Evolutionary conservation across 164 flowering plant genomes (phyloP).

Genomic region (Umbilicus rupestris): DNA sequence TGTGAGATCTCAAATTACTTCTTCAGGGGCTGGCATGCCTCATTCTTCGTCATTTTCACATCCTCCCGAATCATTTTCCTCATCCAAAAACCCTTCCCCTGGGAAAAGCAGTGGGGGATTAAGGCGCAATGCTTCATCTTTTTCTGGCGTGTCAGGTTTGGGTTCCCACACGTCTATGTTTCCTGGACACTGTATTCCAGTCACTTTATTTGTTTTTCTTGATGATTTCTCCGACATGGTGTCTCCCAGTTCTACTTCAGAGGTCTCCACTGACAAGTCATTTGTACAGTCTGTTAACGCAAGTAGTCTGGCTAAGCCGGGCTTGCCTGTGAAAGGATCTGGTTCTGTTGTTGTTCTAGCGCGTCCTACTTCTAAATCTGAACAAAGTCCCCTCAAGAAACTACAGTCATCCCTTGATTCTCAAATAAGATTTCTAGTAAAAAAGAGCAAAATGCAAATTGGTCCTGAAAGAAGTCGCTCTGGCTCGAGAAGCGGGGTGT

Average conservation of each 20-base stretch:
- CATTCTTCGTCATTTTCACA: slow-evolving; percentile 39
- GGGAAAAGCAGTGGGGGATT: slow-evolving; percentile 38
- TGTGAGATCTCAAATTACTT: slow-evolving; percentile 36
- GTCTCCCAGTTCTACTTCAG: slow-evolving; percentile 25
- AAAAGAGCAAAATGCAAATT: slow-evolving; percentile 61
- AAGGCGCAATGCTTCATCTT: slow-evolving; percentile 46
- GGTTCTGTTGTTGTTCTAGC: slow-evolving; percentile 69
- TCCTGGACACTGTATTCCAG: slow-evolving; percentile 89
- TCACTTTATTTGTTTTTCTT: slow-evolving; percentile 64
- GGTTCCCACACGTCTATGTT: slow-evolving; percentile 65
- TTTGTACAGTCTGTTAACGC: slow-evolving; percentile 30
- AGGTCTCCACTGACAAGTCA: slow-evolving; percentile 37
- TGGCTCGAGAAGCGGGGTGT: slow-evolving; percentile 50
- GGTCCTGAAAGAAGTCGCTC: slow-evolving; percentile 50
- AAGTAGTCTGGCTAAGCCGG: slow-evolving; percentile 35
- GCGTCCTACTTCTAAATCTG: slow-evolving; percentile 63
- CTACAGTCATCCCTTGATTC: slow-evolving; percentile 80
- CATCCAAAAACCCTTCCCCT: slow-evolving; percentile 43
- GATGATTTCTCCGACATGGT: slow-evolving; percentile 57
- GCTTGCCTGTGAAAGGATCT: slow-evolving; percentile 48
- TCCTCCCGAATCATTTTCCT: slow-evolving; percentile 16
- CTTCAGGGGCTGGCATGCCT: slow-evolving; percentile 27
- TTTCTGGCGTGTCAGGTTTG: slow-evolving; percentile 70
- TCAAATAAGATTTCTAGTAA: slow-evolving; percentile 73
- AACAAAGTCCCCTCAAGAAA: slow-evolving; percentile 62